Evolutionary conservation across 2,329 filamentous ascomycete species (phyloP).

Genomic region (Colletotrichum spaethianum): DNA sequence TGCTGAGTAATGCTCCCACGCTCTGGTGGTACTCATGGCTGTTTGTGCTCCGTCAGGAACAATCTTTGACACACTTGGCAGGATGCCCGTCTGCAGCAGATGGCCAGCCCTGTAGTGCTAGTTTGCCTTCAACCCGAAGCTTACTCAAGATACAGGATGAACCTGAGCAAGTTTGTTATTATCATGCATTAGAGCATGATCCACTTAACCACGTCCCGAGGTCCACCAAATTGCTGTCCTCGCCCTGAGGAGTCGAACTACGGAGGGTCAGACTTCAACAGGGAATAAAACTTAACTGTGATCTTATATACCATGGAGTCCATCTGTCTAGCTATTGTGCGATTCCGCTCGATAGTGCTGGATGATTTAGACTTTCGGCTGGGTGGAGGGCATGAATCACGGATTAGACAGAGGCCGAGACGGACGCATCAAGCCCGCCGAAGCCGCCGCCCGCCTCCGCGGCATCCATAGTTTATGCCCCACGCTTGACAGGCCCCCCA

Average conservation of each 20-base stretch:
- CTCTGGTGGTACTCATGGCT: neutral
- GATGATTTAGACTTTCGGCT: slow-evolving; percentile 22
- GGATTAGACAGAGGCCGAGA: slow-evolving; percentile 31
- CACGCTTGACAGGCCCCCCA: slow-evolving; percentile 9
- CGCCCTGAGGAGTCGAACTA: too few relatives aligned
- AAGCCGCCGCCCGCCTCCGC: slow-evolving; percentile 15
- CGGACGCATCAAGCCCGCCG: neutral
- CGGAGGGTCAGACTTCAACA: neutral
- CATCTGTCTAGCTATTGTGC: neutral
- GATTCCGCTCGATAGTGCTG: neutral
- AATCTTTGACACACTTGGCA: neutral
- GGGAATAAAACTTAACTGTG: too few relatives aligned
- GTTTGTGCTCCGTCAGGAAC: neutral
- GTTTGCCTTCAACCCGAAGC: neutral
- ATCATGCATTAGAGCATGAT: too few relatives aligned
- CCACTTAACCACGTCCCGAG: neutral
- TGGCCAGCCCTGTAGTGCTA: neutral
- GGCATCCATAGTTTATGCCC: neutral
- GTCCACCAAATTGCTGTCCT: neutral
- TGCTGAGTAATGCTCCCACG: too few relatives aligned
- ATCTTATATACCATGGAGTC: neutral
- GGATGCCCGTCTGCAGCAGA: neutral
- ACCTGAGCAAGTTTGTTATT: accelerated
- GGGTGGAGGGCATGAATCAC: slow-evolving; percentile 36
- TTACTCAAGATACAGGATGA: neutral